These are phyloP conservation scores for Gamarada debralockiae DNA, from an alignment of 495 filamentous ascomycete genomes.

Conservation along the genomic window DNA sequence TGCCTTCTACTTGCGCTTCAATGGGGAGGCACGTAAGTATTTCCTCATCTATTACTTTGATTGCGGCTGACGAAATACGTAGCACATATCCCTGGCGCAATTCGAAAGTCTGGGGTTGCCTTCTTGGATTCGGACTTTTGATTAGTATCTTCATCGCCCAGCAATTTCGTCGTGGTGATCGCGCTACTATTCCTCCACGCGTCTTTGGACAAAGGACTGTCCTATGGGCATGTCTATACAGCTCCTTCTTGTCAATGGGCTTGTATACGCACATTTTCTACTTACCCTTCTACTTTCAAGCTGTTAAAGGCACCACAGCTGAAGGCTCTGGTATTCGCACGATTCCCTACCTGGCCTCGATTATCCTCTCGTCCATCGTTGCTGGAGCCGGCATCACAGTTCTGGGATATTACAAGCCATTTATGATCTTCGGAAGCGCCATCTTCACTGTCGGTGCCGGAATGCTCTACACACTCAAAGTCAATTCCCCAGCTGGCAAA, in stretches of 20 bases:
- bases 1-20: slow-evolving; percentile 49
- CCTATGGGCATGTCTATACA: slow-evolving; percentile 12
- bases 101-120: slow-evolving; percentile 20
- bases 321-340: slow-evolving; percentile 46
- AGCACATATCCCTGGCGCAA: slow-evolving; percentile 39
- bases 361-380: slow-evolving; percentile 29
- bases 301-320: slow-evolving; percentile 39
- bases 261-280: slow-evolving; percentile 47
- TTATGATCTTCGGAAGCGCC: slow-evolving; percentile 28
- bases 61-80: too few relatives aligned
- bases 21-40: slow-evolving; percentile 40
- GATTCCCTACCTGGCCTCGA: slow-evolving; percentile 44
- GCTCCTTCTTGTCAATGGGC: slow-evolving; percentile 47
- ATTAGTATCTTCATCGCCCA: slow-evolving; percentile 42
- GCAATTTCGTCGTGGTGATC: slow-evolving; percentile 45
- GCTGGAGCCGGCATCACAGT: slow-evolving; percentile 28
- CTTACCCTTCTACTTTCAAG: slow-evolving; percentile 63
- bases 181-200: slow-evolving; percentile 23
- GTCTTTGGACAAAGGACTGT: slow-evolving; percentile 20
- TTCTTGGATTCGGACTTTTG: slow-evolving; percentile 42
- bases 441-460: slow-evolving; percentile 30
- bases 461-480: slow-evolving; percentile 24
- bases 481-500: slow-evolving; percentile 2
- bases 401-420: slow-evolving; percentile 31
- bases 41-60: too few relatives aligned